phyloP scores from a whole-genome alignment of 495 filamentous ascomycete genomes.

The Penicillium mononematosum region DNA sequence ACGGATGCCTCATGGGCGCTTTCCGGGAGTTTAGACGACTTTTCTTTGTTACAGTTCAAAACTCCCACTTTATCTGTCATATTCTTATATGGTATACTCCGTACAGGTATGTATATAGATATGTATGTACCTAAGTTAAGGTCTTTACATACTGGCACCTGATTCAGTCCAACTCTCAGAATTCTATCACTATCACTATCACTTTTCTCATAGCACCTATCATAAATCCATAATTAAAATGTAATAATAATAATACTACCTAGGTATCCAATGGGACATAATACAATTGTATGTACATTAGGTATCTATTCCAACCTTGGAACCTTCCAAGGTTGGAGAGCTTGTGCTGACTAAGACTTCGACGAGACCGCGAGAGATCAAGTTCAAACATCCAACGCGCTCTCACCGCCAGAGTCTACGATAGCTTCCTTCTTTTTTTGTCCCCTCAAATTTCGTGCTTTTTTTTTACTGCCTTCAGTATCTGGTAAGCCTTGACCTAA shows the following conservation, averaged over 20 bases:
- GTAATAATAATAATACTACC: background rate
- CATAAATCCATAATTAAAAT: background rate
- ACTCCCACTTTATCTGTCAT: too few species aligned
- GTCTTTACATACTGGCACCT: background rate
- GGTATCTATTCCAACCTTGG: too few species aligned
- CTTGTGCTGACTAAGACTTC: slow-evolving; percentile 21
- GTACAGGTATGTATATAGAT: too few species aligned
- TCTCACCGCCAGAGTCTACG: slow-evolving; percentile 35
- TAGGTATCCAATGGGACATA: background rate
- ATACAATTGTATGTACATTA: too few species aligned
- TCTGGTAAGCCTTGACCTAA: slow-evolving; percentile 1
- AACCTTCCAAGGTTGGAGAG: background rate
- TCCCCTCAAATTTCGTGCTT: slow-evolving; percentile 8
- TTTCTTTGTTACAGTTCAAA: background rate
- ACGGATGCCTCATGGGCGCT: slow-evolving; percentile 9
- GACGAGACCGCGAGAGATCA: slow-evolving; percentile 8
- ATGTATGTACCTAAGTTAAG: too few species aligned
- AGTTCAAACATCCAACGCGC: slow-evolving; percentile 19
- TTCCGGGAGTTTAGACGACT: slow-evolving; percentile 5
- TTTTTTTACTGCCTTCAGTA: slow-evolving; percentile 1
- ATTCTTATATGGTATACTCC: too few species aligned
- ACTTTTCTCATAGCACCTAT: background rate
- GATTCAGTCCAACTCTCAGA: background rate
- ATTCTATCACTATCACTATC: slow-evolving; percentile 1
- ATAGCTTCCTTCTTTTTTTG: slow-evolving; percentile 16